Evolutionary conservation across 768 basidiomycete genomes (phyloP).

Genomic region (Mycena filopes): DNA sequence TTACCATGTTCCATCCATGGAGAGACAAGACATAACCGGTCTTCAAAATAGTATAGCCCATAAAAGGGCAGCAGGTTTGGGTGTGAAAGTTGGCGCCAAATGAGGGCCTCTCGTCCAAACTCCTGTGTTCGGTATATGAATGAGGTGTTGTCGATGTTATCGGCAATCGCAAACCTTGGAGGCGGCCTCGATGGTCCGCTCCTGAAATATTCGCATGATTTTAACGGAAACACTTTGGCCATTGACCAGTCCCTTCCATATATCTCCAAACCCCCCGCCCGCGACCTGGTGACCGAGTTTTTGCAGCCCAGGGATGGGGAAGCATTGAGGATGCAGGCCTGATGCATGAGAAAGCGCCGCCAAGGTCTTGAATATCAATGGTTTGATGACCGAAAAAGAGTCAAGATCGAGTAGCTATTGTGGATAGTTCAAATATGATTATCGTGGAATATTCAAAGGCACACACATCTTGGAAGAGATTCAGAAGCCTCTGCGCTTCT

Average conservation of each 20-base stretch:
- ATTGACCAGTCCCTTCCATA: conserved; percentile 20
- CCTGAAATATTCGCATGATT: conserved; percentile 20
- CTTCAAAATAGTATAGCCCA: conserved; percentile 31
- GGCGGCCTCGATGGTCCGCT: background rate
- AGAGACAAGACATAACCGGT: conserved; percentile 35
- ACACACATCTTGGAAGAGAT: conserved; percentile 26
- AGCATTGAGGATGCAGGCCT: conserved; percentile 21
- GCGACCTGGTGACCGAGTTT: conserved; percentile 21
- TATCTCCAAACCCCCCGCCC: conserved; percentile 10
- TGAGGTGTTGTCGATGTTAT: no score
- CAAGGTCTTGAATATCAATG: conserved; percentile 10
- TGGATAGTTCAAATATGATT: background rate
- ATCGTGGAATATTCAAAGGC: background rate
- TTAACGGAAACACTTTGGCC: conserved; percentile 31
- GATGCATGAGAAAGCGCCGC: conserved; percentile 13
- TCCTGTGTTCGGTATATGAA: background rate
- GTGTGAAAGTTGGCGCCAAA: no score
- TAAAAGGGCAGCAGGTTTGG: conserved; percentile 29
- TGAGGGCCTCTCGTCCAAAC: conserved; percentile 30
- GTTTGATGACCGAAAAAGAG: background rate
- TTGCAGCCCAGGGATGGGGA: conserved; percentile 8
- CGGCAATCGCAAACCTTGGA: background rate
- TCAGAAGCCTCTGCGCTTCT: conserved; percentile 7
- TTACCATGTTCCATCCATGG: conserved; percentile 39
- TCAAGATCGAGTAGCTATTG: conserved; percentile 19